These are phyloP conservation scores for Lathyrus oleraceus DNA, from an alignment of 306 rosid genomes.

Conservation along the genomic window DNA sequence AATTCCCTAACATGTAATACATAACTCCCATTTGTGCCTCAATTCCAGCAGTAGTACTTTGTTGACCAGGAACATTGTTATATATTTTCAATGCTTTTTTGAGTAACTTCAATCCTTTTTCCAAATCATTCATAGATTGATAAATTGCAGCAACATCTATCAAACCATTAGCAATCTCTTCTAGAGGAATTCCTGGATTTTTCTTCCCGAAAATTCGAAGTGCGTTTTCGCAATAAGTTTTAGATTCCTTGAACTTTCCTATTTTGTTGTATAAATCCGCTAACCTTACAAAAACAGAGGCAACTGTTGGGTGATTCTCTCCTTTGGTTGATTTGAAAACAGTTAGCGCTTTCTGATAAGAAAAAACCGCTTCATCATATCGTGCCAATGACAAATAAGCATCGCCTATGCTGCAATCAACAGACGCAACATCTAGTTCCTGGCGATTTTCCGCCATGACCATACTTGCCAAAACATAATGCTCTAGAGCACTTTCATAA, in stretches of 20 bases:
- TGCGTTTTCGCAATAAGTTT: constrained; percentile 75
- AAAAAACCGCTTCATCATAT: constrained; percentile 73
- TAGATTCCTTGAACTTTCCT: constrained; percentile 80
- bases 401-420: constrained; percentile 85
- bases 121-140: constrained; percentile 79
- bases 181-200: constrained; percentile 57
- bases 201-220: constrained; percentile 62
- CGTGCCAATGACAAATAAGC: constrained; percentile 69
- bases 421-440: constrained; percentile 63
- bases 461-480: constrained; percentile 79
- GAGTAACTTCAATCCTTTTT: constrained; percentile 69
- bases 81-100: constrained; percentile 73
- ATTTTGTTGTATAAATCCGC: constrained; percentile 79
- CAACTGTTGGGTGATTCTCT: constrained; percentile 72
- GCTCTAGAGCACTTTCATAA: constrained; percentile 79
- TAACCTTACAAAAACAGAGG: constrained; percentile 73
- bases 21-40: constrained; percentile 88
- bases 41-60: constrained; percentile 74
- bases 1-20: constrained; percentile 77
- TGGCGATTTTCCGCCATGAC: constrained; percentile 68
- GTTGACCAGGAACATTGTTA: constrained; percentile 63
- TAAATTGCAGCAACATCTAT: constrained; percentile 76
- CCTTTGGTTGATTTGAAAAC: constrained; percentile 75
- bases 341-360: constrained; percentile 75
- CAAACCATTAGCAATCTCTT: constrained; percentile 80